These are phyloP conservation scores for Dryadomyces quercus-mongolicae DNA, from an alignment of 2,329 filamentous ascomycete genomes.

Conservation along the genomic window DNA sequence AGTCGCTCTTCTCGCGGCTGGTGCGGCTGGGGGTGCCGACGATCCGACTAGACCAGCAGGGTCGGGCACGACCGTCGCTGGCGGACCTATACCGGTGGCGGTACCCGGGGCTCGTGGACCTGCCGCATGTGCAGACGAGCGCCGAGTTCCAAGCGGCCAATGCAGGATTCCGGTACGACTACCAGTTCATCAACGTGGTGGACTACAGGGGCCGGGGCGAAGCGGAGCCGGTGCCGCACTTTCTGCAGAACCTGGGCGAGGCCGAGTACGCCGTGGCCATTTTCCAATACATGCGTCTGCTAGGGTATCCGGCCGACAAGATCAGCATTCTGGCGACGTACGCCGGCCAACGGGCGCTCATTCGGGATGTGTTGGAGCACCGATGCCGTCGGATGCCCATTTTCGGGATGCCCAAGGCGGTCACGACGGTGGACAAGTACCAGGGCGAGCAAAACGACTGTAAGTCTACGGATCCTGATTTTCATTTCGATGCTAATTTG, in stretches of 20 bases:
- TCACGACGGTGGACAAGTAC: slow-evolving; percentile 96
- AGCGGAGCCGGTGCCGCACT: slow-evolving; percentile 81
- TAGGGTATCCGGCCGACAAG: slow-evolving; percentile 74
- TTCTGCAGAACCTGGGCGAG: slow-evolving; percentile 92
- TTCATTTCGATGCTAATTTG: neutral
- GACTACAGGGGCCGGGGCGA: slow-evolving; percentile 89
- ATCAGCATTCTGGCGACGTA: slow-evolving; percentile 92
- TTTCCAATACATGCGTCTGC: slow-evolving; percentile 92
- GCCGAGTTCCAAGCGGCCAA: slow-evolving; percentile 73
- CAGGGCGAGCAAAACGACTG: slow-evolving; percentile 99
- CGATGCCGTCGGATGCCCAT: slow-evolving; percentile 72
- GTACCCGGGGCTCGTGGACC: slow-evolving; percentile 67
- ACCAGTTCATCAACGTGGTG: slow-evolving; percentile 91
- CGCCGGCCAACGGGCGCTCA: slow-evolving; percentile 78
- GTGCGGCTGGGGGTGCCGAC: slow-evolving; percentile 87
- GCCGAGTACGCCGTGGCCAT: slow-evolving; percentile 94
- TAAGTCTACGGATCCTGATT: too few relatives aligned
- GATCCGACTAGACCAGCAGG: slow-evolving; percentile 84
- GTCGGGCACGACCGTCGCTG: slow-evolving; percentile 75
- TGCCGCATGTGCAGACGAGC: slow-evolving; percentile 58
- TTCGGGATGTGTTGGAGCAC: slow-evolving; percentile 74
- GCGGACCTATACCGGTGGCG: slow-evolving; percentile 90
- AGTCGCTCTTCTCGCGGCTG: slow-evolving; percentile 85
- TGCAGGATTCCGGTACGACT: slow-evolving; percentile 84
- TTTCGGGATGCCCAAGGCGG: slow-evolving; percentile 79